Percentiles rank a stretch among this genome's conserved stretches.
Conservation (phyloP, 345 rosid genomes). For the Syzygium aromaticum region DNA sequence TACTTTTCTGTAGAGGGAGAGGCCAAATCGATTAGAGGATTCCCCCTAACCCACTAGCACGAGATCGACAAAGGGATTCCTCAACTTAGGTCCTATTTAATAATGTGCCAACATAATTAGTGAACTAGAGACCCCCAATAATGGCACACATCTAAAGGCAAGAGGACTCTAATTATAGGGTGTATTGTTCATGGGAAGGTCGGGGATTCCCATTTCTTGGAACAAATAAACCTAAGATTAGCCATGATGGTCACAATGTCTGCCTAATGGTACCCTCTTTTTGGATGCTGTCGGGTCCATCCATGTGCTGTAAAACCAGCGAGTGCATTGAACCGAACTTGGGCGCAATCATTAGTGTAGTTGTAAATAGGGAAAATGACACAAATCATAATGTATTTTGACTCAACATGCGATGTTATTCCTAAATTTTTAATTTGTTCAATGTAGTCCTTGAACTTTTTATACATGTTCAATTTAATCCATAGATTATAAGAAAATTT, state of each 20-base stretch:
- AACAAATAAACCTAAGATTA: neutral
- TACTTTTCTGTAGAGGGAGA: neutral
- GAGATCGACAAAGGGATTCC: neutral
- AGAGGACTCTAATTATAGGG: neutral
- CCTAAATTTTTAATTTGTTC: too few species aligned
- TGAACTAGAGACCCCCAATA: neutral
- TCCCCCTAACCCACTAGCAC: neutral
- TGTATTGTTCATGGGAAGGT: neutral
- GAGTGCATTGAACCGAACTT: fast-evolving
- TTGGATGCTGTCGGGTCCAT: neutral
- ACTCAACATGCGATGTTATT: too few species aligned
- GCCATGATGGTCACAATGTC: neutral
- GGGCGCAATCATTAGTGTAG: neutral
- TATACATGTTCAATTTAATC: too few species aligned
- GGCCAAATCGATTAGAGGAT: neutral
- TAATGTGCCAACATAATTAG: neutral
- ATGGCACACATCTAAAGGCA: neutral
- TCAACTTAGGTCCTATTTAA: neutral
- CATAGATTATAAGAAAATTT: too few species aligned
- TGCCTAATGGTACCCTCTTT: neutral
- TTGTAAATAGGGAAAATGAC: neutral
- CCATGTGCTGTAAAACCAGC: neutral
- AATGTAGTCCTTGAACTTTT: too few species aligned
- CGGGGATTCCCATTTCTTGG: neutral
- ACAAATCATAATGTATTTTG: too few species aligned